These are phyloP conservation scores for Xylaria acuta DNA, from an alignment of 495 filamentous ascomycete genomes.

Conservation along the genomic window DNA sequence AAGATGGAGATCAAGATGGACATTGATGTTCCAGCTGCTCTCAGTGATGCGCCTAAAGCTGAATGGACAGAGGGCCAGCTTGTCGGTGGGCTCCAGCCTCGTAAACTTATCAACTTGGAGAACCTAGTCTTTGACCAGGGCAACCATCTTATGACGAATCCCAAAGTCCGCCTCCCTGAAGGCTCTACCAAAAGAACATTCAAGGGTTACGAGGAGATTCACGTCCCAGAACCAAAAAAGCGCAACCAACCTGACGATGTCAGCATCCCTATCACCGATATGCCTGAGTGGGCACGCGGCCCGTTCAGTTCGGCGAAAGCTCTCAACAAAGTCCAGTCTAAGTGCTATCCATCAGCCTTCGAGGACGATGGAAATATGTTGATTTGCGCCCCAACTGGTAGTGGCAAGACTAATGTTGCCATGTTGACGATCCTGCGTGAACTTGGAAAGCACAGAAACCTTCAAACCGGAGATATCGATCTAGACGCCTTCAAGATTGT, in stretches of 20 bases:
- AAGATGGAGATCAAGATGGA: conserved; percentile 95
- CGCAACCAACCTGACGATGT: conserved; percentile 81
- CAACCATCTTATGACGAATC: conserved; percentile 98
- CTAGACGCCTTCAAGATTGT: conserved; percentile 97
- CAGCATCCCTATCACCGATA: conserved; percentile 78
- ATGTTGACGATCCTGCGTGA: conserved; percentile 97
- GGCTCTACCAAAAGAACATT: conserved; percentile 93
- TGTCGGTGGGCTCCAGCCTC: conserved; percentile 85
- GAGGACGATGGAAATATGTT: conserved; percentile 96
- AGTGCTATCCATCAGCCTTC: conserved; percentile 90
- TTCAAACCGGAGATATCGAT: conserved; percentile 84
- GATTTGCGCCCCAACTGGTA: conserved; percentile 95
- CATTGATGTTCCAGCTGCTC: conserved; percentile 75
- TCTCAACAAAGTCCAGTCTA: conserved; percentile 94
- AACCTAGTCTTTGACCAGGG: conserved; percentile 97
- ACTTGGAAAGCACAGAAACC: conserved; percentile 93
- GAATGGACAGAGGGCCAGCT: conserved; percentile 67
- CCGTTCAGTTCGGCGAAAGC: conserved; percentile 80
- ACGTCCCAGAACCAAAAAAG: conserved; percentile 88
- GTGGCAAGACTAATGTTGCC: conserved; percentile 98
- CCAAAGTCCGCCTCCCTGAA: conserved; percentile 91
- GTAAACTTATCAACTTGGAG: conserved; percentile 87
- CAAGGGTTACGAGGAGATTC: conserved; percentile 98
- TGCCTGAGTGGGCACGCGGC: conserved; percentile 88
- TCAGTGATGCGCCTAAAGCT: conserved; percentile 50